Evolutionary conservation across 1,284 basidiomycete species (phyloP).

Genomic region (Cutaneotrichosporon sp.): DNA sequence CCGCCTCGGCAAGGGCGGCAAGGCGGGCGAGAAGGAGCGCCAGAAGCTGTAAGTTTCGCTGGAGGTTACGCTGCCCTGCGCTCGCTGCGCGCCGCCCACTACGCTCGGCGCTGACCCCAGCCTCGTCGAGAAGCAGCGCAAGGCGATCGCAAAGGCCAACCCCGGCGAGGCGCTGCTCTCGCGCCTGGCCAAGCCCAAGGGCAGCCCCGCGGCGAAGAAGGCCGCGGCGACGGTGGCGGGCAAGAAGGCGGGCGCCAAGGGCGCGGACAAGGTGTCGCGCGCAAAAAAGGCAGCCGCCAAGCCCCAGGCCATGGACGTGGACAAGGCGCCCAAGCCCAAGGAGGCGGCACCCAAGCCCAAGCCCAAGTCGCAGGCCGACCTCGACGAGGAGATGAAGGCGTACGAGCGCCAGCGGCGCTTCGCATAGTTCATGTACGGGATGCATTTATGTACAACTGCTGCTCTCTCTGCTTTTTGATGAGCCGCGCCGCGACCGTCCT

Average conservation of each 20-base stretch:
- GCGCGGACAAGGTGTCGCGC: slow-evolving; percentile 35
- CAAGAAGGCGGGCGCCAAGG: slow-evolving; percentile 8
- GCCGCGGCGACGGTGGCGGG: slow-evolving; percentile 6
- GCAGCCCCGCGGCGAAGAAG: slow-evolving; percentile 17
- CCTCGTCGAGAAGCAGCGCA: slow-evolving; percentile 42
- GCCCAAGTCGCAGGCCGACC: slow-evolving; percentile 43
- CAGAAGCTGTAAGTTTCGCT: slow-evolving; percentile 42
- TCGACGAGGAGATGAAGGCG: slow-evolving; percentile 49
- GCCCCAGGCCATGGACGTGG: slow-evolving; percentile 27
- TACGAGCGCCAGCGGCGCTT: slow-evolving; percentile 45
- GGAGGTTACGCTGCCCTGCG: too few relatives aligned
- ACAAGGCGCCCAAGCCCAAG: slow-evolving; percentile 25
- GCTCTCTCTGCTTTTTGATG: not conserved
- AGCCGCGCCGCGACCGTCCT: slow-evolving; percentile 11
- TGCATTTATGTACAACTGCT: not conserved
- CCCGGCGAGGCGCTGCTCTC: slow-evolving; percentile 39
- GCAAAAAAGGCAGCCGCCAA: slow-evolving; percentile 27
- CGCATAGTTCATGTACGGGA: slow-evolving; percentile 16
- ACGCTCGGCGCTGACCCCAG: slow-evolving; percentile 24
- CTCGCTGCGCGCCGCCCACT: too few relatives aligned
- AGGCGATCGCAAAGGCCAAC: slow-evolving; percentile 31
- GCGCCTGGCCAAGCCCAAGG: slow-evolving; percentile 36
- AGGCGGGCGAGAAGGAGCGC: slow-evolving; percentile 31
- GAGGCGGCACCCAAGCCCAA: slow-evolving; percentile 24
- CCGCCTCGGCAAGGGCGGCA: slow-evolving; percentile 35